Conservation (phyloP, 129 eudicot species). For the Flaveria bidentis region DNA sequence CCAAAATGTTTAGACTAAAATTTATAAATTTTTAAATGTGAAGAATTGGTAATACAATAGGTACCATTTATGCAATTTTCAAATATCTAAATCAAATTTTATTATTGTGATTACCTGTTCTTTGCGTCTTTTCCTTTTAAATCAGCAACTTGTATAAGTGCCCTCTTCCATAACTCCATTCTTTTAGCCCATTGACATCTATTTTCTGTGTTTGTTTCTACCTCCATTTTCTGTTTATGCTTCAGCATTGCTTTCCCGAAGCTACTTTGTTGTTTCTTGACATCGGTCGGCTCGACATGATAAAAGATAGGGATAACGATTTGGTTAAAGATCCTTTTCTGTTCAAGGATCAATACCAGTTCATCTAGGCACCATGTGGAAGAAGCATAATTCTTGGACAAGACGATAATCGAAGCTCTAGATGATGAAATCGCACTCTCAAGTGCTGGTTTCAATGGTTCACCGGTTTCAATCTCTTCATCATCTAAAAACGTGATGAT, state of each 20-base stretch:
- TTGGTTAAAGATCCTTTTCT: not conserved
- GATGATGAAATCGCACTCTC: conserved; percentile 22
- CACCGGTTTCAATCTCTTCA: conserved; percentile 24
- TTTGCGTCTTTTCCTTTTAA: not conserved
- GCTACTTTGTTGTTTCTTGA: conserved; percentile 17
- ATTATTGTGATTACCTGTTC: not conserved
- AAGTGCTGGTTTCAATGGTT: conserved; percentile 20
- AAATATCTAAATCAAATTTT: not conserved
- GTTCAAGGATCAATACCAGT: conserved; percentile 21
- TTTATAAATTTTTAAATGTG: too few species aligned
- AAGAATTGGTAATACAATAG: too few species aligned
- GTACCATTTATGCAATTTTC: not conserved
- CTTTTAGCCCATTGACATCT: not conserved
- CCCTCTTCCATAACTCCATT: not conserved
- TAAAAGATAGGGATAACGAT: conserved; percentile 27
- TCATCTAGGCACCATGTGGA: conserved; percentile 31
- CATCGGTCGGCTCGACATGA: conserved; percentile 16
- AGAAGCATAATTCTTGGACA: conserved; percentile 17
- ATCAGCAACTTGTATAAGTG: not conserved
- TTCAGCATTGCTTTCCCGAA: not conserved
- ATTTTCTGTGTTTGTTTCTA: not conserved
- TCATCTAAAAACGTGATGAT: conserved; percentile 26
- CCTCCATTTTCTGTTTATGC: conserved; percentile 14
- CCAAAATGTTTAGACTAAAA: too few species aligned
- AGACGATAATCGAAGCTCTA: conserved; percentile 10